These are phyloP conservation scores for Brasilioporus rufonigricans DNA, from an alignment of 768 basidiomycete genomes.

Conservation along the genomic window DNA sequence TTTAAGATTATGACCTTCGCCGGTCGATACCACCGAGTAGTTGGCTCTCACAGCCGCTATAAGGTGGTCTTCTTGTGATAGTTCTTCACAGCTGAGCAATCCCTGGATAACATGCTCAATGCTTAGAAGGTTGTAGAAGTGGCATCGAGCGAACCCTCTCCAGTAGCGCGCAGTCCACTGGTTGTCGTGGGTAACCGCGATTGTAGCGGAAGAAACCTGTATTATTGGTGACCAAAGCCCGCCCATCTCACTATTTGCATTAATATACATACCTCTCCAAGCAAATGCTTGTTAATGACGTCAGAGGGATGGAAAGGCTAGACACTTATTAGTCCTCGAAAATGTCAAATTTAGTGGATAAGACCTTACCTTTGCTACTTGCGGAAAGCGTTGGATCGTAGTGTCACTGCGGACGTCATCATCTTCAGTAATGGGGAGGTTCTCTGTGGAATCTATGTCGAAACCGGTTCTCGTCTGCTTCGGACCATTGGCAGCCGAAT, in stretches of 20 bases:
- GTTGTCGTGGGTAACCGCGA: slow-evolving; percentile 7
- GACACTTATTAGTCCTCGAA: neutral
- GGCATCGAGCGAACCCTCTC: neutral
- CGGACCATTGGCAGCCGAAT: neutral
- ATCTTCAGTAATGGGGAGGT: neutral
- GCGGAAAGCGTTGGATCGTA: slow-evolving; percentile 1
- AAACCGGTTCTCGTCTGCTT: neutral
- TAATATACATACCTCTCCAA: slow-evolving; percentile 1
- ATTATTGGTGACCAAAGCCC: neutral
- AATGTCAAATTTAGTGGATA: neutral
- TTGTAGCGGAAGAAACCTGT: slow-evolving; percentile 6
- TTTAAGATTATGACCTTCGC: too few species aligned
- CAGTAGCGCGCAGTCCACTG: slow-evolving; percentile 8
- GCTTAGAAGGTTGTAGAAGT: too few species aligned
- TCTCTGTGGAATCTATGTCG: neutral
- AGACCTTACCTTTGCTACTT: neutral
- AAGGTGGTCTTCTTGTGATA: neutral
- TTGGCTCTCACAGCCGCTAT: too few species aligned
- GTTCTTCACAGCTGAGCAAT: neutral
- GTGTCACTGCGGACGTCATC: neutral
- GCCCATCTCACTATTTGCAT: neutral
- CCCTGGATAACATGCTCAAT: neutral
- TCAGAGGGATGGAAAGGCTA: slow-evolving; percentile 12
- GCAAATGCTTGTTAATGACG: slow-evolving; percentile 6
- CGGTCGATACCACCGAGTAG: too few species aligned